These are phyloP conservation scores for Pseudogymnoascus sp. DNA, from an alignment of 2,329 filamentous ascomycete species.

Conservation along the genomic window DNA sequence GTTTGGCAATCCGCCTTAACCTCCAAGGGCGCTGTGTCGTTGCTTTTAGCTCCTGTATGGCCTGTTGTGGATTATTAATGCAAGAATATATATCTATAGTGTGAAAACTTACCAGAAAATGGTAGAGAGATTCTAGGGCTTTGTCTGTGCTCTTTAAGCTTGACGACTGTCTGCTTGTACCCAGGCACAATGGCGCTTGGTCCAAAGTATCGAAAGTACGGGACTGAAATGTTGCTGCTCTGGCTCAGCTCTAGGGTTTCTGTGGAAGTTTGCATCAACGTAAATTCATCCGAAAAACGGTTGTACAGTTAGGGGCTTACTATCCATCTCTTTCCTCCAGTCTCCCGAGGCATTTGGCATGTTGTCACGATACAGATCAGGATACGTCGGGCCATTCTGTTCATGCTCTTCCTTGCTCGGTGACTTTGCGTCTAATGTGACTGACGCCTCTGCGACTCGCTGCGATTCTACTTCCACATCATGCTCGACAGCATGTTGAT, in stretches of 20 bases:
- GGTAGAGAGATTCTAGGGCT: neutral
- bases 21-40: neutral
- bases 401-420: neutral
- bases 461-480: neutral
- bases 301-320: neutral
- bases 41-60: neutral
- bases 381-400: neutral
- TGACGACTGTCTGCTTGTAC: conserved; percentile 87
- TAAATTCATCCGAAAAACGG: neutral
- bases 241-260: neutral
- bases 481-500: neutral
- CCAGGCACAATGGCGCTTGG: conserved; percentile 86
- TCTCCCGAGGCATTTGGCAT: neutral
- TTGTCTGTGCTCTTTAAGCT: conserved; percentile 39
- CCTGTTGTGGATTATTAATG: neutral
- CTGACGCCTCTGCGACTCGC: neutral
- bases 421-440: neutral
- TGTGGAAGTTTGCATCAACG: neutral
- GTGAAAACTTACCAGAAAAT: neutral
- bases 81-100: neutral
- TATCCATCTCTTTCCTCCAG: neutral
- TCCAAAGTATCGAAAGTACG: conserved; percentile 86
- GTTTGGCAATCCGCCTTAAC: neutral
- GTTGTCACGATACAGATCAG: neutral
- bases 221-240: conserved; percentile 53